phyloP scores from a whole-genome alignment of 2,329 filamentous ascomycete species.

The Orbilia brochopaga region DNA sequence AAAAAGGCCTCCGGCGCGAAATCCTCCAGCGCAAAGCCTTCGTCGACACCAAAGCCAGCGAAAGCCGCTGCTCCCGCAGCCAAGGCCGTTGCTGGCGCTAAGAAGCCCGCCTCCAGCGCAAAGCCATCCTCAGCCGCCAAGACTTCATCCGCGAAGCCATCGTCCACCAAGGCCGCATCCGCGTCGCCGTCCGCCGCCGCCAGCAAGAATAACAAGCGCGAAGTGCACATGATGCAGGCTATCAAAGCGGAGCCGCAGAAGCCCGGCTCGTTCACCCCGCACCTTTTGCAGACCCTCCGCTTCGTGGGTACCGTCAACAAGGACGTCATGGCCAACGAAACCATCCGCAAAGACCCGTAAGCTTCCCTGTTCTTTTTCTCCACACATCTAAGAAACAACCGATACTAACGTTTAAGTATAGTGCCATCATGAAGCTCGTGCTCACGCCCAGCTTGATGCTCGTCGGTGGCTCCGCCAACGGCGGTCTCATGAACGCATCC shows the following conservation, averaged over 20 bases:
- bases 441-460: constrained; percentile 74
- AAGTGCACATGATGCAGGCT: constrained; percentile 40
- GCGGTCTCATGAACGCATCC: constrained; percentile 66
- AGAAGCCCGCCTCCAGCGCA: no score
- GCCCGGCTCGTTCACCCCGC: not conserved
- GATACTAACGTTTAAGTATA: no score
- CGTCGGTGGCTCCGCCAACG: constrained; percentile 64
- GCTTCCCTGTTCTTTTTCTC: no score
- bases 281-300: constrained; percentile 66
- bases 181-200: constrained; percentile 38
- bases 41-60: no score
- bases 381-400: no score
- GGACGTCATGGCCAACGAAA: constrained; percentile 61
- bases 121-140: no score
- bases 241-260: constrained; percentile 54
- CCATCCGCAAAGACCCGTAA: constrained; percentile 40
- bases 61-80: no score
- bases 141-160: constrained; percentile 42
- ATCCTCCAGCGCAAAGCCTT: no score
- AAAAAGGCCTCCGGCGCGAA: no score
- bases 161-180: constrained; percentile 47
- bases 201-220: constrained; percentile 48
- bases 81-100: no score
- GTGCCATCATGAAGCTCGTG: constrained; percentile 42
- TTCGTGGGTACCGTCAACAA: constrained; percentile 73